Evolutionary conservation across 495 filamentous ascomycete genomes (phyloP).

Genomic region (Friedmanniomyces simplex): DNA sequence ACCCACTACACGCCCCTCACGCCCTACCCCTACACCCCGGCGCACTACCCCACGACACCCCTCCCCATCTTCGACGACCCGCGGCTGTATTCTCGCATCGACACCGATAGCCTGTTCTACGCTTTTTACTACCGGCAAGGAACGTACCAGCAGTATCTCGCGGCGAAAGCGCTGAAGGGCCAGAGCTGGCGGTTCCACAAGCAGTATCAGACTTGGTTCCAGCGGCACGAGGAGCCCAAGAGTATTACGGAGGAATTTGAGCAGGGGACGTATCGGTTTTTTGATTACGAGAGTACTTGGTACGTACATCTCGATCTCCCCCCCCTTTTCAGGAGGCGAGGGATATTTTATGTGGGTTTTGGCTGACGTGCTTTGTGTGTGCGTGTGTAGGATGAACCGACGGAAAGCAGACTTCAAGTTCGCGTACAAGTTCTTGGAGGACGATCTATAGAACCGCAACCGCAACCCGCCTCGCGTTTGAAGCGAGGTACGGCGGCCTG

Average conservation of each 20-base stretch:
- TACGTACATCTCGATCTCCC: conserved; percentile 40
- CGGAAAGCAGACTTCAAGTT: conserved; percentile 98
- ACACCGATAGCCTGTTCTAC: conserved; percentile 96
- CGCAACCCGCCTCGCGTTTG: not conserved
- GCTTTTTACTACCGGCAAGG: conserved; percentile 98
- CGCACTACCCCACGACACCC: conserved; percentile 86
- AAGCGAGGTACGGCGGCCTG: not conserved
- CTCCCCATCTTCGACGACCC: conserved; percentile 84
- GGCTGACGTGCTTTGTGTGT: conserved; percentile 12
- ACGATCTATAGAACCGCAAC: conserved; percentile 47
- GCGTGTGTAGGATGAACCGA: conserved; percentile 90
- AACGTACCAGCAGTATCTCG: conserved; percentile 91
- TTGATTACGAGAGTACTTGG: conserved; percentile 99
- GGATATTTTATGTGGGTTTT: conserved; percentile 10
- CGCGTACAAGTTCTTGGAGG: conserved; percentile 91
- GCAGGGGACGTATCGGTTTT: conserved; percentile 97
- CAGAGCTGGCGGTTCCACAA: conserved; percentile 99
- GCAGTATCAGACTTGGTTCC: conserved; percentile 99
- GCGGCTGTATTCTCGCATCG: conserved; percentile 72
- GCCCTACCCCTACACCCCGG: conserved; percentile 59
- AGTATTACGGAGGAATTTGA: conserved; percentile 97
- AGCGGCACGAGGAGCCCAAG: conserved; percentile 96
- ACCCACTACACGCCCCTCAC: conserved; percentile 73
- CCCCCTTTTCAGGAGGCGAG: too few species aligned
- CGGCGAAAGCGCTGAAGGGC: conserved; percentile 86